A percentile compares a stretch with the other conserved stretches of the same genome.
Conservation (phyloP, 441 rosid species). For the Kokia cookei region DNA sequence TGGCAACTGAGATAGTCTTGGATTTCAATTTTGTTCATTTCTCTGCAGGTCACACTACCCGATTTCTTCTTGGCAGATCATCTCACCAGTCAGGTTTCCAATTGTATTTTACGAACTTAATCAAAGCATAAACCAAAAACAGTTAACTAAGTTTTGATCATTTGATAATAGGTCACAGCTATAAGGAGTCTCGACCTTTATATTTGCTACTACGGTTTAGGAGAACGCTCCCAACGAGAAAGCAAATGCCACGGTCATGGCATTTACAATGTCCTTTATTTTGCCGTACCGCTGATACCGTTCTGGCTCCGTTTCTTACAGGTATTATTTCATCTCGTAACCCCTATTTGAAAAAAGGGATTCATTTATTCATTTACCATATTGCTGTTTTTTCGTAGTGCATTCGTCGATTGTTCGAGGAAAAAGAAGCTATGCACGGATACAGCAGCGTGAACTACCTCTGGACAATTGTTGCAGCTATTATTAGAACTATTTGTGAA, state of each 20-base stretch:
- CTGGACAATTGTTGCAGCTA: slow-evolving; percentile 53
- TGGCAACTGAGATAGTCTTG: neutral
- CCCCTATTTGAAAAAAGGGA: too few species aligned
- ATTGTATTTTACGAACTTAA: neutral
- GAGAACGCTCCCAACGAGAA: slow-evolving; percentile 44
- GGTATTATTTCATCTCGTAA: slow-evolving; percentile 22
- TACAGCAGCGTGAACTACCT: slow-evolving; percentile 55
- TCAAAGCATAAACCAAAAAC: neutral
- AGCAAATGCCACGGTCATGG: slow-evolving; percentile 52
- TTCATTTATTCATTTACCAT: neutral
- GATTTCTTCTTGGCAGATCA: slow-evolving; percentile 71
- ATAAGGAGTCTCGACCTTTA: slow-evolving; percentile 57
- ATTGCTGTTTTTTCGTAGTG: slow-evolving; percentile 30
- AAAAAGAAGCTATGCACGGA: slow-evolving; percentile 42
- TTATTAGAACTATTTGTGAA: slow-evolving; percentile 48
- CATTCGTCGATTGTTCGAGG: slow-evolving; percentile 47
- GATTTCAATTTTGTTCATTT: slow-evolving; percentile 12
- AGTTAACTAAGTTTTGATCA: neutral
- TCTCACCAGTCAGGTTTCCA: slow-evolving; percentile 57
- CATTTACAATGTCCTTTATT: slow-evolving; percentile 53
- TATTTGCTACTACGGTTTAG: slow-evolving; percentile 62
- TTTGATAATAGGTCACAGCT: slow-evolving; percentile 50
- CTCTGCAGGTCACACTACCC: slow-evolving; percentile 51
- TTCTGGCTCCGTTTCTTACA: slow-evolving; percentile 61
- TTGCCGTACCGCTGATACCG: slow-evolving; percentile 52